phyloP scores from a whole-genome alignment of 495 filamentous ascomycete genomes.

The Penicillium waksmanii region DNA sequence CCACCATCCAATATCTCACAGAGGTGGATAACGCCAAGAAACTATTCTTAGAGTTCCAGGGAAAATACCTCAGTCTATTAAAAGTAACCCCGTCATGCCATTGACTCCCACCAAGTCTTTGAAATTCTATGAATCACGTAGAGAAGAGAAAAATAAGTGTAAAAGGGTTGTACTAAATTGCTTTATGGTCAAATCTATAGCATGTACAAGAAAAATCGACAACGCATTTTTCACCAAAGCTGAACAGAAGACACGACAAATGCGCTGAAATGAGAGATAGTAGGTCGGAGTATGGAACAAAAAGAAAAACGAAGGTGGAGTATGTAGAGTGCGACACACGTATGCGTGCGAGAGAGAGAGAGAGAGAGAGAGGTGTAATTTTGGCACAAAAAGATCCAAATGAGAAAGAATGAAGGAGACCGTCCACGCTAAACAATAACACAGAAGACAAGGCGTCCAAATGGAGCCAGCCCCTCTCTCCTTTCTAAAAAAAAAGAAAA shows the following conservation, averaged over 20 bases:
- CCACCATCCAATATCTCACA: too few species aligned
- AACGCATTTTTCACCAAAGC: constrained; percentile 12
- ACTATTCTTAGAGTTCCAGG: too few species aligned
- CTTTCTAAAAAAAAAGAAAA: constrained; percentile 3
- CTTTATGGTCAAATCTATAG: constrained; percentile 18
- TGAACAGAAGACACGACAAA: constrained; percentile 8
- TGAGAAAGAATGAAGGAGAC: constrained; percentile 8
- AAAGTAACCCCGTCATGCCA: too few species aligned
- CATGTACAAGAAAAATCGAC: constrained; percentile 13
- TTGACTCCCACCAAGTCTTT: too few species aligned
- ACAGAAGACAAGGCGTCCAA: constrained; percentile 11
- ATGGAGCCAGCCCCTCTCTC: not conserved
- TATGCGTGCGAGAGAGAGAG: not conserved
- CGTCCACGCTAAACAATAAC: constrained; percentile 21
- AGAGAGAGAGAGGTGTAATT: constrained; percentile 1
- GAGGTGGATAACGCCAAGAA: too few species aligned
- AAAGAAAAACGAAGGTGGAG: constrained; percentile 8
- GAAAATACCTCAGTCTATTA: too few species aligned
- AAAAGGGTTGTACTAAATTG: constrained; percentile 5
- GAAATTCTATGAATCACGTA: too few species aligned
- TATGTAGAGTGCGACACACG: constrained; percentile 7
- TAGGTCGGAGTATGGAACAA: constrained; percentile 6
- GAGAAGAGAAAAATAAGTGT: not conserved
- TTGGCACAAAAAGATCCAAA: constrained; percentile 14
- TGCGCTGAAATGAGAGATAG: constrained; percentile 16